Base-by-base conservation (phyloP, 1,284 basidiomycete genomes). In the Trametes hirsuta region DNA sequence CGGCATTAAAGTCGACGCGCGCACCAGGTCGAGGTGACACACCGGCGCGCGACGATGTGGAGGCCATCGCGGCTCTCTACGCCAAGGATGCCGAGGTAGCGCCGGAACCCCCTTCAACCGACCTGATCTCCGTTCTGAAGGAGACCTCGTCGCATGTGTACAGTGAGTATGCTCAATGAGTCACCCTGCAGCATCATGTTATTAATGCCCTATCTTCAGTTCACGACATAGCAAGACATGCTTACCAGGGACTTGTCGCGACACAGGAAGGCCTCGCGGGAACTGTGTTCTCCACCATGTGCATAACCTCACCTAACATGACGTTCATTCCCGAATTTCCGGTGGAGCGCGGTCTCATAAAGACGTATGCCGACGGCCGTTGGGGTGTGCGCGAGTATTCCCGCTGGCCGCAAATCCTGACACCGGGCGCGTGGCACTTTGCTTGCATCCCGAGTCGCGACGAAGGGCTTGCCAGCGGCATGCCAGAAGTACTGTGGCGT, bases 351-450 rank as follows among this genome's bases (percentile, higher is more conserved):
- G 4, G 11, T 8, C 21, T 50, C 11, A 39, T 50, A 9, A 40
- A 50, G 18, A 50, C 48, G 2, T 50, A 39, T 22, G 14, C 37
- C 21, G 48, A 50, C 25, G 48, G 48, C 2, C 48, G 48, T 14
- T 50, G 48, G 48, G 48, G 48, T 3, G 36, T 50, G 25, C 48
- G 35, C 18, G 48, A 50, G 48, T 50, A 50, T 24, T 39, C 36
- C 3, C 48, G 48, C 4, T 50, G 48, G 48, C 48, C 48, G 18
- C 22, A 39, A 36, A 18, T 47, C 11, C 37, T 39, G 9, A 21
- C 22, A 9, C 35, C 35, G 10, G 37, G 37, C 3, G 39, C 25
- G 35, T 24, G 24, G 46, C 46, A 47, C 37, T 24, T 50, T 21
- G 48, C 48, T 6, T 39, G 48, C n/a, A 50, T 39, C 25, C 48